These are phyloP conservation scores for Podospora pseudocomata DNA, from an alignment of 495 filamentous ascomycete genomes.

Conservation along the genomic window DNA sequence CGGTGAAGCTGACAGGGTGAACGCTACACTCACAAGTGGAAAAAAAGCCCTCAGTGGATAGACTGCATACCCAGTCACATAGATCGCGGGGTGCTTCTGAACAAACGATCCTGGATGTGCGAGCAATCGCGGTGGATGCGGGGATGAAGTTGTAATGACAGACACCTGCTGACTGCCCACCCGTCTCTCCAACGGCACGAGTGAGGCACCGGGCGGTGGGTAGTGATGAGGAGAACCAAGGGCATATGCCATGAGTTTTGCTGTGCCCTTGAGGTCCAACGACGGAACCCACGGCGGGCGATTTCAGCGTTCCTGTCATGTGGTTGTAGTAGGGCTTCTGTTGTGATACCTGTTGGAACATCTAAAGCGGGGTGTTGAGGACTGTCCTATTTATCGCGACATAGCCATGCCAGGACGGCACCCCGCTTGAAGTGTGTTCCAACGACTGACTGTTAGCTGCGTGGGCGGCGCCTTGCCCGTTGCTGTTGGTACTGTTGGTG, in stretches of 20 bases:
- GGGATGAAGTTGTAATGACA: neutral
- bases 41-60: neutral
- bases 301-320: neutral
- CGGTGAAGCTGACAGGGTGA: conserved; percentile 24
- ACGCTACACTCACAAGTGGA: neutral
- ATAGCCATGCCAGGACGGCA: neutral
- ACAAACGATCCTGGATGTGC: neutral
- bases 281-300: neutral
- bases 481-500: neutral
- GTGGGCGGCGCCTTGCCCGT: neutral
- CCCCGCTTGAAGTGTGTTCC: neutral
- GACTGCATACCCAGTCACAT: neutral
- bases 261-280: neutral
- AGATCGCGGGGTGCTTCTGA: neutral
- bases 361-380: neutral
- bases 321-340: neutral
- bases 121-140: neutral
- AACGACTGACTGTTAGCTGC: neutral
- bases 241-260: conserved; percentile 6
- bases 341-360: neutral
- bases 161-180: neutral
- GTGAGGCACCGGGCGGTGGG: neutral
- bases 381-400: neutral
- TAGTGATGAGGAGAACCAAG: conserved; percentile 8
- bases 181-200: conserved; percentile 12